These are phyloP conservation scores for Botrytis paeoniae DNA, from an alignment of 2,329 filamentous ascomycete species.

Conservation along the genomic window DNA sequence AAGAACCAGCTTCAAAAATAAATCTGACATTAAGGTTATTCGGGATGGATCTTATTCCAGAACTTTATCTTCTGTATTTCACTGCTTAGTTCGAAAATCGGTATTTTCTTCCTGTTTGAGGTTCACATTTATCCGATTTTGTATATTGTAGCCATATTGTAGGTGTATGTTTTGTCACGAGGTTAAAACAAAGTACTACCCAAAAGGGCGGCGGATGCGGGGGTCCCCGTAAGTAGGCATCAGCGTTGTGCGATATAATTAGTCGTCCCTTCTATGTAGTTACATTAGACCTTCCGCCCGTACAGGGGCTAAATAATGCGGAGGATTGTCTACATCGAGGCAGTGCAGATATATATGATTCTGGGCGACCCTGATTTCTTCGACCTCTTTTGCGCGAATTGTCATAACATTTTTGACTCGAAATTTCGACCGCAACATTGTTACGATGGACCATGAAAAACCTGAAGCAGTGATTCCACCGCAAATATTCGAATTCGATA, in stretches of 20 bases:
- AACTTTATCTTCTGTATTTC: neutral
- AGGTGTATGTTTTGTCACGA: neutral
- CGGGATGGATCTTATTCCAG: neutral
- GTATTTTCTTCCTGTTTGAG: neutral
- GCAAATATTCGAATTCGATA: constrained; percentile 31
- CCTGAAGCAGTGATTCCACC: constrained; percentile 30
- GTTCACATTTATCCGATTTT: neutral
- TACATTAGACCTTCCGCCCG: constrained; percentile 13
- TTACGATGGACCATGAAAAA: constrained; percentile 35
- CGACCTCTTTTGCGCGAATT: neutral
- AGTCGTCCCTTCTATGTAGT: constrained; percentile 4
- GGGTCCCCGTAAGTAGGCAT: neutral
- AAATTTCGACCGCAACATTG: neutral
- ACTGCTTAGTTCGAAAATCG: neutral
- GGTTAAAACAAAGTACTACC: neutral
- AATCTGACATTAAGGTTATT: constrained; percentile 15
- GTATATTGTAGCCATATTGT: neutral
- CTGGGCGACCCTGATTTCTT: constrained; percentile 8
- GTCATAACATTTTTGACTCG: neutral
- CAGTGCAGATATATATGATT: constrained; percentile 19
- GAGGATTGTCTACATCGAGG: constrained; percentile 16
- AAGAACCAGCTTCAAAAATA: neutral
- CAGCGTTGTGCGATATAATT: constrained; percentile 19
- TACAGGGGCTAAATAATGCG: constrained; percentile 15
- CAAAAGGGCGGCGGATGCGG: constrained; percentile 2